Conservation (phyloP, 306 rosid genomes). For the Malus asiatica region DNA sequence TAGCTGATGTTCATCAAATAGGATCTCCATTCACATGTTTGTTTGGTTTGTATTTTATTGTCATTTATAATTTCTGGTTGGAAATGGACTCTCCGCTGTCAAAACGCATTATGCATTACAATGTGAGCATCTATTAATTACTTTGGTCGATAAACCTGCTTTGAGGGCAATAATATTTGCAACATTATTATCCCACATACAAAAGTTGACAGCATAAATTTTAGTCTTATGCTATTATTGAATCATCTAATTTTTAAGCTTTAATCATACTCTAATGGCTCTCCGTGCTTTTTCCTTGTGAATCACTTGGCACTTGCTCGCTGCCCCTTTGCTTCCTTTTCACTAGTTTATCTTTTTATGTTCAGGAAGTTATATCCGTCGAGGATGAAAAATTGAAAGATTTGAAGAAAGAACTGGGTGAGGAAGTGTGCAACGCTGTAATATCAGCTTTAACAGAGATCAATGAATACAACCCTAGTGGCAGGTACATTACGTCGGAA, state of each 20-base stretch:
- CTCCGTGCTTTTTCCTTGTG: conserved; percentile 11
- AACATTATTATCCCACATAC: neutral
- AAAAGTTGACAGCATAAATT: neutral
- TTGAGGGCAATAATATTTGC: neutral
- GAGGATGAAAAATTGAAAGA: conserved; percentile 36
- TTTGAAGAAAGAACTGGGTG: conserved; percentile 37
- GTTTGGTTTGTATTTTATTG: neutral
- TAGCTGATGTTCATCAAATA: neutral
- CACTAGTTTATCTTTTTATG: conserved; percentile 3
- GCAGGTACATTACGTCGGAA: conserved; percentile 44
- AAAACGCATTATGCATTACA: neutral
- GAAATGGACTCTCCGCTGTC: neutral
- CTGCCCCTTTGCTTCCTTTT: conserved; percentile 7
- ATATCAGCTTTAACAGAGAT: conserved; percentile 42
- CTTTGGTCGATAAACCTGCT: neutral
- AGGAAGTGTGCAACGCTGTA: conserved; percentile 37
- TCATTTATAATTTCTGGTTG: neutral
- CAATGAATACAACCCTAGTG: conserved; percentile 58
- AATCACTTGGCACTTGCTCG: neutral
- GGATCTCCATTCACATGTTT: neutral
- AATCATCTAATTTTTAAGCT: neutral
- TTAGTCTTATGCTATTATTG: neutral
- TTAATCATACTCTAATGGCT: neutral
- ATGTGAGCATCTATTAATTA: neutral
- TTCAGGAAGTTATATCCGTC: conserved; percentile 48